Base-by-base conservation (phyloP, 2,329 filamentous ascomycete genomes). In the Taxawa tesnikishii region DNA sequence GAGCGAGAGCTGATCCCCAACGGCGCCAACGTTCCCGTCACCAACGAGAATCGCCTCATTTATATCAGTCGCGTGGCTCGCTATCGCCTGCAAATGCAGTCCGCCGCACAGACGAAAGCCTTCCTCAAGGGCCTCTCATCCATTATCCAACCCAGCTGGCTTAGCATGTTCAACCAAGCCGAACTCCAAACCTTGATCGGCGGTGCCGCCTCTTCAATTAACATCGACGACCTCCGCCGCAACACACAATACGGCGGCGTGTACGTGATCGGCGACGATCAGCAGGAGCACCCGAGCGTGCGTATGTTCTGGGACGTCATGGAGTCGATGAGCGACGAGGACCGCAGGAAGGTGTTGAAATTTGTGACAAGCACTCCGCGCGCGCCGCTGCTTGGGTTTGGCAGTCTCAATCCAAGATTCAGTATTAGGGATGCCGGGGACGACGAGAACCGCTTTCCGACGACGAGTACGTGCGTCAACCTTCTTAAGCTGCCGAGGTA, bases 101-200 rank as follows among this genome's bases (percentile, higher is more conserved):
- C 83, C 1, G 70, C 71, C 30, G 60, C 67, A n/a, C 85, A 94
- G 50, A 94, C 87, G 1, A 70, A 75, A 14, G 84, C 85, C 2
- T 98, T 98, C 54, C 69, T 98, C 6, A 75, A 75, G 34, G 90
- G 90, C 0, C 73, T 98, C 1, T 75, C 81, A 14, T 69, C 78
- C 42, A 93, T 98, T 50, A 90, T 98, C 42, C 79, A 87, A 37
- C 87, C 88, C 0, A 74, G 75, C 3, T 98, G 90, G 90, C 70
- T 98, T 4, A 85, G 80, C 47, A 96, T 98, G 90, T 98, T 98
- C 65, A 98, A 98, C 55, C 88, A 94, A 54, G 75, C 75, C 3
- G 90, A 98, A 54, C 70, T 98, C 4, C 90, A 96, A 58, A 90
- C 83, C 2, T 75, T 98, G 5, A 81, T 98, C 11, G 83, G 85